phyloP scores from a whole-genome alignment of 768 basidiomycete species.

The Lactarius hatsudake region DNA sequence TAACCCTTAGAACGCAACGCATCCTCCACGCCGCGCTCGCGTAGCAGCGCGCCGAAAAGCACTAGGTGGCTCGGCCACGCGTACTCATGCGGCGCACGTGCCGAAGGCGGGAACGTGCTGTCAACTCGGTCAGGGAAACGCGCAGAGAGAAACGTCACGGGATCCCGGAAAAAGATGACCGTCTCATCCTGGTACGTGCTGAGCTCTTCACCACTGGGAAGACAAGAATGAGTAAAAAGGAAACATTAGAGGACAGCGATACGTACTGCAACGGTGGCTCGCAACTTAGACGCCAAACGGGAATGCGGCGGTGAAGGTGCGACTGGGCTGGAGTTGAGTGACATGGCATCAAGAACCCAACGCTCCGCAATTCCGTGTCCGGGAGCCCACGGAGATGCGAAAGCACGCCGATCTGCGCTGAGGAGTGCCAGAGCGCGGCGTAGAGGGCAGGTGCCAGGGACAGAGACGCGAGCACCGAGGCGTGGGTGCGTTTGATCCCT shows the following conservation, averaged over 20 bases:
- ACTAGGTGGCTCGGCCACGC: slow-evolving; percentile 82
- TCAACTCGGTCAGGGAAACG: slow-evolving; percentile 70
- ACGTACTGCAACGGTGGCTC: slow-evolving; percentile 82
- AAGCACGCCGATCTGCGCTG: slow-evolving; percentile 75
- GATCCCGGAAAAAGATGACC: slow-evolving; percentile 73
- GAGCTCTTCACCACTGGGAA: slow-evolving; percentile 49
- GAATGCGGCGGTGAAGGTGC: slow-evolving; percentile 72
- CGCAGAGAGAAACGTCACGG: slow-evolving; percentile 56
- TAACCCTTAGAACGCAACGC: slow-evolving; percentile 59
- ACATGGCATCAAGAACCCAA: slow-evolving; percentile 93
- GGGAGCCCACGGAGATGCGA: slow-evolving; percentile 60
- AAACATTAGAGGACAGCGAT: slow-evolving; percentile 17
- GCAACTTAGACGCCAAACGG: slow-evolving; percentile 85
- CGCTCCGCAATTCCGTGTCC: slow-evolving; percentile 43
- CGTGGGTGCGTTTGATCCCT: slow-evolving; percentile 2
- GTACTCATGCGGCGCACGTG: slow-evolving; percentile 51
- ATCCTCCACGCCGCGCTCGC: slow-evolving; percentile 45
- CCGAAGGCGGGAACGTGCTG: slow-evolving; percentile 59
- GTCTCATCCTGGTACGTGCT: slow-evolving; percentile 75
- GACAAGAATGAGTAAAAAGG: not conserved
- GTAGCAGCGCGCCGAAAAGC: slow-evolving; percentile 77
- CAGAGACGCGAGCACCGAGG: slow-evolving; percentile 43
- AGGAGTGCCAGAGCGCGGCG: slow-evolving; percentile 69
- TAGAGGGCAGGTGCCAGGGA: slow-evolving; percentile 65
- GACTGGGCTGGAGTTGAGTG: slow-evolving; percentile 94